These are phyloP conservation scores for Trichomonas vaginalis DNA, from an alignment of 208 protist genomes.

Conservation along the genomic window DNA sequence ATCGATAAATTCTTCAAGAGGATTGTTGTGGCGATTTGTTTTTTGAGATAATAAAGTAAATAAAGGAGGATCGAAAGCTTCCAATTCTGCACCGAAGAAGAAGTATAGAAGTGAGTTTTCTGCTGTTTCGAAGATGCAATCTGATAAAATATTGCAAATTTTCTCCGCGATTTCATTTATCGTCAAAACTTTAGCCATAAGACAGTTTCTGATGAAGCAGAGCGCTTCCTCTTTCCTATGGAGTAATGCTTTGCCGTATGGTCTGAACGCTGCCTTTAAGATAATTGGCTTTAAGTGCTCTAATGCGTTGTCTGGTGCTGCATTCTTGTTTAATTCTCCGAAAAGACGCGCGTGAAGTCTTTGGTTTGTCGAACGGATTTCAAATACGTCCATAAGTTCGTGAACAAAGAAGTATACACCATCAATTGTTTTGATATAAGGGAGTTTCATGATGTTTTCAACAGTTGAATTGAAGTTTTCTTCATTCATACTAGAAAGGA, in stretches of 20 bases:
- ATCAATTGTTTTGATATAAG: not conserved
- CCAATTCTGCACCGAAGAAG: not conserved
- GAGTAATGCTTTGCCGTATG: not conserved
- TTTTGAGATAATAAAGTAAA: not conserved
- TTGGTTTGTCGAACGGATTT: not conserved
- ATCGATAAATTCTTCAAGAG: not conserved
- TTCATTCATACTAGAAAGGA: not conserved
- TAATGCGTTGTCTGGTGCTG: not conserved
- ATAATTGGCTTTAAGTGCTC: not conserved
- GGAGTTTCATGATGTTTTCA: not conserved
- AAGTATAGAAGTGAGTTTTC: not conserved
- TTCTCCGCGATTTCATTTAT: not conserved
- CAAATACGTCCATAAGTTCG: not conserved
- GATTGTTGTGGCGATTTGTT: not conserved
- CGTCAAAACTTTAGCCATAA: not conserved
- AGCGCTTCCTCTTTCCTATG: not conserved
- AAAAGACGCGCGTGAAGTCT: not conserved
- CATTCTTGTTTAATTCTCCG: not conserved
- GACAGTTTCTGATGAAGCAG: not conserved
- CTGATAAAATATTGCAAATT: not conserved
- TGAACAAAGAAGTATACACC: not conserved
- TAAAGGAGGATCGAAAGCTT: not conserved
- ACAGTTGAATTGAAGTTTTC: not conserved
- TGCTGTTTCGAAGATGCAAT: not conserved
- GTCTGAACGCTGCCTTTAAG: not conserved